A percentile compares a stretch with the other conserved stretches of the same genome.
phyloP scores from a whole-genome alignment of 202 grass and related monocot genomes.

The Carex sylvatica region DNA sequence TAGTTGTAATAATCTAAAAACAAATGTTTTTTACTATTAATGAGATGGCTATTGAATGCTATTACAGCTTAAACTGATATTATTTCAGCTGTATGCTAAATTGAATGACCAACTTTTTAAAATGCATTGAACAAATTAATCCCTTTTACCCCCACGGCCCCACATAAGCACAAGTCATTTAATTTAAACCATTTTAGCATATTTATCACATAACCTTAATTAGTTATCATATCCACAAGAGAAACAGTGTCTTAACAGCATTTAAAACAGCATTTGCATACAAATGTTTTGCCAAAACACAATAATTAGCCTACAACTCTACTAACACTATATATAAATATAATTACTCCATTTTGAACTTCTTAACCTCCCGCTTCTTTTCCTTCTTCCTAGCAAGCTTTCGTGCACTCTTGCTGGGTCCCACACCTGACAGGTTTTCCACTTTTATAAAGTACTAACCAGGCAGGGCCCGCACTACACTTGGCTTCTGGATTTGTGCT shows the following conservation, averaged over 20 bases:
- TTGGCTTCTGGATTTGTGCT: background rate
- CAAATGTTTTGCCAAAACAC: background rate
- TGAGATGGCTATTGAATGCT: no score
- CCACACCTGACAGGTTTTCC: background rate
- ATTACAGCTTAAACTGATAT: no score
- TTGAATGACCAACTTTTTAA: no score
- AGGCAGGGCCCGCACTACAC: background rate
- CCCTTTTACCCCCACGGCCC: background rate
- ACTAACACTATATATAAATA: no score
- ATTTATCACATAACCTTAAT: background rate
- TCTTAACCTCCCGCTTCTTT: background rate
- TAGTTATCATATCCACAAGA: background rate
- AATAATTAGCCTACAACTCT: background rate
- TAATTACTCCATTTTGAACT: background rate
- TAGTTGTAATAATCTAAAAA: no score
- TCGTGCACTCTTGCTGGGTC: background rate
- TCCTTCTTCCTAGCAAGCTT: constrained; percentile 19
- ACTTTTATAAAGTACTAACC: no score
- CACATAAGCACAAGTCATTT: background rate
- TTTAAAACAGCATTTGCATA: background rate
- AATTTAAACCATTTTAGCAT: background rate
- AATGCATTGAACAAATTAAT: no score
- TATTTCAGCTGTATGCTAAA: no score
- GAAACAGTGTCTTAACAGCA: background rate
- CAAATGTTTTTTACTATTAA: no score